phyloP scores from a whole-genome alignment of 805 yeast species.

The Ogataea nitratoaversa region DNA sequence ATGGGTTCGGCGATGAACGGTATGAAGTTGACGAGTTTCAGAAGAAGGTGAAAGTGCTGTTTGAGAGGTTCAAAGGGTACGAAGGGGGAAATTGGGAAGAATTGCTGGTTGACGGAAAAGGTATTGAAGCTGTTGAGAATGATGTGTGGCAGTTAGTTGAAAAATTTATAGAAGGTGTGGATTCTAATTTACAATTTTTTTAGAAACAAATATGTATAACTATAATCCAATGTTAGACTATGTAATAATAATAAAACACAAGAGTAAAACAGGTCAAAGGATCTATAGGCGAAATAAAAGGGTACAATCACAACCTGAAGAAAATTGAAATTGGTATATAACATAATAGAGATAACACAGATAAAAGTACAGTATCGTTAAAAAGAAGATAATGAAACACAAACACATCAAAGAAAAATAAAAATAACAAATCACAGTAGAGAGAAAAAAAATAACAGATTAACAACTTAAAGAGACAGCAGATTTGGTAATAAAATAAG shows the following conservation, averaged over 20 bases:
- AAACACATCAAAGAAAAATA: neutral
- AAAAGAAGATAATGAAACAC: neutral
- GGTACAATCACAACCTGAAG: neutral
- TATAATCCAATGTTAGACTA: neutral
- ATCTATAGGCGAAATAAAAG: neutral
- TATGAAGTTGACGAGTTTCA: slow-evolving; percentile 80
- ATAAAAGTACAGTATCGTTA: neutral
- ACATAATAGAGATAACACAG: neutral
- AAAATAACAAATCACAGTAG: neutral
- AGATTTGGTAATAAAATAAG: too few species aligned
- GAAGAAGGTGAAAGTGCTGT: slow-evolving; percentile 57
- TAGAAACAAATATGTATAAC: slow-evolving; percentile 1
- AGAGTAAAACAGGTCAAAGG: neutral
- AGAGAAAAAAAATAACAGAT: too few species aligned
- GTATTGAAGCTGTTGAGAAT: slow-evolving; percentile 50
- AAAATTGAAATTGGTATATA: neutral
- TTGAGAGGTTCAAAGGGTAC: slow-evolving; percentile 36
- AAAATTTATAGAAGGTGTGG: slow-evolving; percentile 12
- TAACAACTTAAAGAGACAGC: too few species aligned
- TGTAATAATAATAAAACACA: too few species aligned
- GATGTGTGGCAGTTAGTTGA: slow-evolving; percentile 39
- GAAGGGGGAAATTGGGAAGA: slow-evolving; percentile 34
- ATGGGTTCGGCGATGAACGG: slow-evolving; percentile 91
- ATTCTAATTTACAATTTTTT: slow-evolving; percentile 10
- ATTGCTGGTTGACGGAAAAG: slow-evolving; percentile 56